phyloP scores from a whole-genome alignment of 163 green algal species.

The Scenedesmus sp. region DNA sequence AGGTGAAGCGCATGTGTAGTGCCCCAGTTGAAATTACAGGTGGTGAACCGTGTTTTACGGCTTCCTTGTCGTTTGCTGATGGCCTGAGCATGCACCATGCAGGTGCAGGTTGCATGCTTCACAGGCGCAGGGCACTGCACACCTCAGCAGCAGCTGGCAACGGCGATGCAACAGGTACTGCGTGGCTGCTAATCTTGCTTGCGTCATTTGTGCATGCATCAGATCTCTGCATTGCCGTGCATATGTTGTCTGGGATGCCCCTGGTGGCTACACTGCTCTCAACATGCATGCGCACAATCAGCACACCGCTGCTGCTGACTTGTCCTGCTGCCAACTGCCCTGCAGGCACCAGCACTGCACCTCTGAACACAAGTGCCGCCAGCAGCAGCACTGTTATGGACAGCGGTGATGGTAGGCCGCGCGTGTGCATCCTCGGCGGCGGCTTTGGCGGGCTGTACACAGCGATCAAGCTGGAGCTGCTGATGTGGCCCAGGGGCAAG shows the following conservation, averaged over 20 bases:
- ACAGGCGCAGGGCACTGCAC: neutral
- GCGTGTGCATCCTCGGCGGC: slow-evolving; percentile 94
- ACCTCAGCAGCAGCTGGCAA: neutral
- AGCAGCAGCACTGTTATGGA: neutral
- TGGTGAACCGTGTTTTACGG: neutral
- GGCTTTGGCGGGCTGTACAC: slow-evolving; percentile 98
- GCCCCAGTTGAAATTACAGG: no score
- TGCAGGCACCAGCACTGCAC: neutral
- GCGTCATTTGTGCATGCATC: neutral
- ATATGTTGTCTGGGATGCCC: neutral
- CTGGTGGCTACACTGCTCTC: neutral
- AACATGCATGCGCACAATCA: neutral
- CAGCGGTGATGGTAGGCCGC: slow-evolving; percentile 50
- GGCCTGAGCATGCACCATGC: neutral
- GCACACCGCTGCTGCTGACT: neutral
- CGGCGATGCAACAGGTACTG: neutral
- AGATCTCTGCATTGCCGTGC: neutral
- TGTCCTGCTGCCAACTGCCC: neutral
- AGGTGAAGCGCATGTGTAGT: neutral
- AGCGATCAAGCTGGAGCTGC: slow-evolving; percentile 88
- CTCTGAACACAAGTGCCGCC: neutral
- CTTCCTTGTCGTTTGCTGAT: neutral
- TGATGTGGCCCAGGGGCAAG: slow-evolving; percentile 91
- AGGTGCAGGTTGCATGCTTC: neutral
- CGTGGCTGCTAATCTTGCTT: neutral